phyloP scores from a whole-genome alignment of 2,329 filamentous ascomycete species.

The Neonectria coccinea region DNA sequence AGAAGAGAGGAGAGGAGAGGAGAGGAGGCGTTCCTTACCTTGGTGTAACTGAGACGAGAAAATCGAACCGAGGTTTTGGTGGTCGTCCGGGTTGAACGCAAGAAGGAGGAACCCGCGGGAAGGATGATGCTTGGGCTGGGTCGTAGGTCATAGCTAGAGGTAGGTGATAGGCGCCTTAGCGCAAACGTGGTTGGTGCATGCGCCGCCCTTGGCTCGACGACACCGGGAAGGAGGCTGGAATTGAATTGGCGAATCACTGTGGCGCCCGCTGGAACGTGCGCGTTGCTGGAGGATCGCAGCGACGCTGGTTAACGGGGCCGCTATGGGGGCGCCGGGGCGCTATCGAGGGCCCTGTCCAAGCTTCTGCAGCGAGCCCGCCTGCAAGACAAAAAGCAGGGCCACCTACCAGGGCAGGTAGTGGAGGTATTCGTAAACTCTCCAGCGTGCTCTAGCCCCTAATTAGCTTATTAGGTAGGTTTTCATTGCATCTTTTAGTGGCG shows the following conservation, averaged over 20 bases:
- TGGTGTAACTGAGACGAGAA: constrained; percentile 20
- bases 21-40: constrained; percentile 27
- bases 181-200: constrained; percentile 19
- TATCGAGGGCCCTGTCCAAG: background rate
- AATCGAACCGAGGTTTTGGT: constrained; percentile 27
- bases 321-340: background rate
- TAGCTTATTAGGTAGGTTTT: no score
- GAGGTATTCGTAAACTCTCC: no score
- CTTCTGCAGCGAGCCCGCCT: background rate
- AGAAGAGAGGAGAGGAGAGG: background rate
- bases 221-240: background rate
- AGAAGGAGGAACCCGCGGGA: constrained; percentile 23
- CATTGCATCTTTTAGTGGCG: constrained; percentile 8
- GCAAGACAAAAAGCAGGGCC: background rate
- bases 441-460: background rate
- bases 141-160: constrained; percentile 9
- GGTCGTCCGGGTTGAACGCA: constrained; percentile 26
- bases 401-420: no score
- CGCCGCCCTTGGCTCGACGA: constrained; percentile 12
- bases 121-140: constrained; percentile 17
- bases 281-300: constrained; percentile 11
- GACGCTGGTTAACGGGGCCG: background rate
- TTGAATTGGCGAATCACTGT: constrained; percentile 27
- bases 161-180: constrained; percentile 22
- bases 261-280: constrained; percentile 23